Percentiles rank a stretch among this genome's conserved stretches.
Evolutionary conservation across 257 asterid species (phyloP).

Genomic region (Avicennia marina): DNA sequence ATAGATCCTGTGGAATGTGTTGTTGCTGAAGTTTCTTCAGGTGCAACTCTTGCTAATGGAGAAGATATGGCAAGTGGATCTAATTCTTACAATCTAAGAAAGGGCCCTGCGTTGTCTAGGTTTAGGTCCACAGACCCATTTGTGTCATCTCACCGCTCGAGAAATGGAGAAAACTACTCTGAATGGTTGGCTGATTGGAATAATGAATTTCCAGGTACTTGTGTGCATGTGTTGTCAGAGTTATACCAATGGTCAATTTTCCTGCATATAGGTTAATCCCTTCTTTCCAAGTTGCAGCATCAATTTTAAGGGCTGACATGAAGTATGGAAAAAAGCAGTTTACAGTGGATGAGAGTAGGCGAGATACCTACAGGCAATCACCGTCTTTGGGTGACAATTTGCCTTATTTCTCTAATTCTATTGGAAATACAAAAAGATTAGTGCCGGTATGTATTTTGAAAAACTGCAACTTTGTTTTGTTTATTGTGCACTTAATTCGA

Average conservation of each 20-base stretch:
- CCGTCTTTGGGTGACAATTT: constrained; percentile 35
- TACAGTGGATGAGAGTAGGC: constrained; percentile 70
- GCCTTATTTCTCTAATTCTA: constrained; percentile 28
- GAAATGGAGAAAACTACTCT: constrained; percentile 62
- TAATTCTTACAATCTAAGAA: constrained; percentile 74
- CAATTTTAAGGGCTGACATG: constrained; percentile 88
- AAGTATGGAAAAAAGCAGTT: constrained; percentile 80
- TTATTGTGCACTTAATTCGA: neutral
- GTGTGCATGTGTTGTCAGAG: neutral
- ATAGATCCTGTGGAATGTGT: constrained; percentile 29
- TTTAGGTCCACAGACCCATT: constrained; percentile 48
- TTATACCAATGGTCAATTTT: neutral
- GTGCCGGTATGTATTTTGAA: constrained; percentile 45
- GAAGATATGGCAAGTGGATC: constrained; percentile 64
- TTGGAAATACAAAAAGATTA: constrained; percentile 53
- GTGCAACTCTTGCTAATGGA: constrained; percentile 47
- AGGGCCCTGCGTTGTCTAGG: constrained; percentile 43
- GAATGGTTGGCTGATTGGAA: constrained; percentile 85
- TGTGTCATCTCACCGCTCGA: constrained; percentile 43
- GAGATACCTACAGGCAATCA: constrained; percentile 71
- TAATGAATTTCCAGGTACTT: constrained; percentile 86
- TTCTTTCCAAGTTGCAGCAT: constrained; percentile 44
- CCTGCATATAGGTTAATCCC: neutral
- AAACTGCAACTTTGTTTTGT: neutral
- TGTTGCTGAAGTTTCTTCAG: constrained; percentile 51